phyloP scores from a whole-genome alignment of 2,329 filamentous ascomycete species.

The Eurotiales sp. region DNA sequence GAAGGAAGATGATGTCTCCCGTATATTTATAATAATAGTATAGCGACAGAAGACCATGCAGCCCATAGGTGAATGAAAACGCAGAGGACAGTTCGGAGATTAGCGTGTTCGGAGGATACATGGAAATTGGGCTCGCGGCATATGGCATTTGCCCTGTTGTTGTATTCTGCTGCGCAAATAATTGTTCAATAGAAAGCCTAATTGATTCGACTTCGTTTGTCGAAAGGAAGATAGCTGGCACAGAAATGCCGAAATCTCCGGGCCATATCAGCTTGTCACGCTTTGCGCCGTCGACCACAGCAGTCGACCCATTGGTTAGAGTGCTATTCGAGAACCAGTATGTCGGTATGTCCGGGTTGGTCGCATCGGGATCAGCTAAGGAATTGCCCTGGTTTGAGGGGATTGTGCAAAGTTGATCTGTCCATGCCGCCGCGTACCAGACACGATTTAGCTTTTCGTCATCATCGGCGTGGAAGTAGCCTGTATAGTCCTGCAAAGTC shows the following conservation, averaged over 20 bases:
- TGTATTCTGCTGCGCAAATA: constrained; percentile 44
- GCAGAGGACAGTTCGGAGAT: constrained; percentile 24
- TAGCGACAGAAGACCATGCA: constrained; percentile 46
- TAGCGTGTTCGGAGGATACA: constrained; percentile 18
- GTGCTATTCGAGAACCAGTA: constrained; percentile 3
- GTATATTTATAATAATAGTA: constrained; percentile 45
- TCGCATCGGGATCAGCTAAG: not conserved
- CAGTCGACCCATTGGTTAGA: constrained; percentile 26
- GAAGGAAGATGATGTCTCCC: constrained; percentile 38
- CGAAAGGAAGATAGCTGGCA: constrained; percentile 53
- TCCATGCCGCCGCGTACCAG: constrained; percentile 56
- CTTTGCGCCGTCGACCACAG: constrained; percentile 40
- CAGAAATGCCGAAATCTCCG: constrained; percentile 58
- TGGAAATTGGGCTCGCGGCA: constrained; percentile 43
- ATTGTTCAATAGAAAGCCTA: constrained; percentile 47
- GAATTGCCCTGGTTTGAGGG: constrained; percentile 23
- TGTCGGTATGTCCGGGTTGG: not conserved
- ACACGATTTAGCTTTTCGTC: constrained; percentile 52
- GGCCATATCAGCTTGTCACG: constrained; percentile 53
- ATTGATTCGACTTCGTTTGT: constrained; percentile 52
- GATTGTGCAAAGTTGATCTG: constrained; percentile 35
- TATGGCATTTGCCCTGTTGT: constrained; percentile 48
- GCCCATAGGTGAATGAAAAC: constrained; percentile 51
- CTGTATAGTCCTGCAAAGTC: constrained; percentile 38
- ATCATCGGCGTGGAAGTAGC: constrained; percentile 49